Percentiles rank a stretch among this genome's conserved stretches.
phyloP scores from a whole-genome alignment of 345 rosid species.

The Eucalyptus pauciflora region DNA sequence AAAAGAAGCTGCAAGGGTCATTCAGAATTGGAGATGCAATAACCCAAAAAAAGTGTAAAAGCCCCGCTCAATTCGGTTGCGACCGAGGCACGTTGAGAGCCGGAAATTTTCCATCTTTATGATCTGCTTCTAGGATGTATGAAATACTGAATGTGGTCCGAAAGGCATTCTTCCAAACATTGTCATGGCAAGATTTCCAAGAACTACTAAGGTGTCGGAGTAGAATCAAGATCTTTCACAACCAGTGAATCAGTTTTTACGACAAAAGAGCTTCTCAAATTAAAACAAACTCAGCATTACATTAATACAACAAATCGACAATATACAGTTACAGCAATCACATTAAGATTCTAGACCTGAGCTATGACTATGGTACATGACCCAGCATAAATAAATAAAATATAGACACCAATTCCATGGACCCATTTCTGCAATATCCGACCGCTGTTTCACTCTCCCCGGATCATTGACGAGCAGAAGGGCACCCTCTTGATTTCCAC shows the following conservation, averaged over 20 bases:
- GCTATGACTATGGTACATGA: not conserved
- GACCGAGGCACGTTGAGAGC: not conserved
- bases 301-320: not conserved
- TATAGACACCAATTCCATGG: not conserved
- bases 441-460: slow-evolving; percentile 24
- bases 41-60: not conserved
- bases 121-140: not conserved
- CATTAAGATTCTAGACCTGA: not conserved
- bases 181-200: not conserved
- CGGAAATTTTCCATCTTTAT: not conserved
- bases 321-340: not conserved
- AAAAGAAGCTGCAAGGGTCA: not conserved
- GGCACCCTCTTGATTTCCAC: slow-evolving; percentile 81
- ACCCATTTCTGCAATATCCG: not conserved
- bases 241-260: not conserved
- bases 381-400: not conserved
- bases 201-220: not conserved
- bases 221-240: not conserved
- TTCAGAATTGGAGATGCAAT: not conserved
- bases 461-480: slow-evolving; percentile 53
- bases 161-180: not conserved
- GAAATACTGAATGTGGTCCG: not conserved
- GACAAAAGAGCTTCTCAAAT: not conserved
- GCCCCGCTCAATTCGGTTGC: not conserved
- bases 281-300: not conserved